Base-by-base conservation (phyloP, 2,329 filamentous ascomycete genomes). In the Mariannaea sp. region DNA sequence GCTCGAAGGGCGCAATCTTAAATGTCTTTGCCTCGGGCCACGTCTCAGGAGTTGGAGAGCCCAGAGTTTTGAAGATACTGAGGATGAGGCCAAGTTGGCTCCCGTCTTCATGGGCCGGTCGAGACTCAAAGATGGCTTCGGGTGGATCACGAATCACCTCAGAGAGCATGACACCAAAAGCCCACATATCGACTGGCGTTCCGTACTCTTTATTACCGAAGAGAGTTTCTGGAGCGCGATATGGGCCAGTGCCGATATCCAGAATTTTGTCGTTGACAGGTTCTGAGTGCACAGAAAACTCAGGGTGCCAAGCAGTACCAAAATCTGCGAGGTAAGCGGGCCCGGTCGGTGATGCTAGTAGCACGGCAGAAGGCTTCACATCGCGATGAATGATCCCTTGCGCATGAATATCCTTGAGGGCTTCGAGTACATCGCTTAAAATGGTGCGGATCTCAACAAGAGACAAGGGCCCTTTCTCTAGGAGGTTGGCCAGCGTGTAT, bases 181-280 rank as follows among this genome's bases (percentile, higher is more conserved):
- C 89, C 94, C 95, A 99, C 73, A 97, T 85, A 70, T 99, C 94
- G 3, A 97, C 80, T 7, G 82, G 78, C 0, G 82, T 70, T 2
- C 80, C 82, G 67, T 99, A 99, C 0, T 77, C 75, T 43, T 80
- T 84, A 70, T 92, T 81, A 0, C 92, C 94, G 68, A 99, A 97
- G 6, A 99, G 78, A 1, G 92, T 82, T 68, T 99, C 95, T 0
- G 94, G 94, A 0, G 93, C 83, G 16, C 95, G 85, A 73, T 99
- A 99, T 42, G 89, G 84, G 0, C 92, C 93, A 1, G 93, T 97
- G 29, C 94, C 94, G 20, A 99, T 89, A 69, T 99, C 95, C 7
- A 94, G 87, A 46, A 96, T 88, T 72, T 97, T 97, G 49, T 78
- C 66, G 48, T 83, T 70, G 1, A 84, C 77, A 1, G 86, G 80